Conservation (phyloP, 257 asterid species). For the Nicotiana noctiflora region DNA sequence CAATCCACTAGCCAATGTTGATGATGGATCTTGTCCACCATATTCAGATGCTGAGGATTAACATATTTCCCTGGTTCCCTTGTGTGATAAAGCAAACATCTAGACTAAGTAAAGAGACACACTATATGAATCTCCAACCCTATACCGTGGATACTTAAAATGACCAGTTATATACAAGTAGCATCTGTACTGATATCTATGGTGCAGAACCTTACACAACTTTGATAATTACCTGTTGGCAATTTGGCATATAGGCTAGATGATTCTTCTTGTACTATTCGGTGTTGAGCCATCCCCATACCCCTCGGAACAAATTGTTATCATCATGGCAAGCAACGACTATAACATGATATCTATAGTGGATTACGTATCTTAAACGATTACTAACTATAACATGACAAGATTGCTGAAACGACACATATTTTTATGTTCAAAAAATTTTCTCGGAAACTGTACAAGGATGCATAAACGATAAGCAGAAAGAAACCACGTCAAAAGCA, state of each 20-base stretch:
- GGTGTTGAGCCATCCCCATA: too few relatives aligned
- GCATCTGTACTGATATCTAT: background rate
- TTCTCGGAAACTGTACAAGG: too few relatives aligned
- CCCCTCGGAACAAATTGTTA: too few relatives aligned
- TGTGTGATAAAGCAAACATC: background rate
- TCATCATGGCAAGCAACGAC: too few relatives aligned
- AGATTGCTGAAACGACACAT: too few relatives aligned
- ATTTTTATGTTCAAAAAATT: too few relatives aligned
- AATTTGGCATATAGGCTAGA: background rate
- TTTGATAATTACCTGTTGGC: background rate
- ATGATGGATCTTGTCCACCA: conserved; percentile 87
- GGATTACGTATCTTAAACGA: too few relatives aligned
- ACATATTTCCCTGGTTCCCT: background rate
- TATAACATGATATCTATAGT: too few relatives aligned
- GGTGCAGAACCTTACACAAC: background rate
- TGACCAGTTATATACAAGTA: background rate
- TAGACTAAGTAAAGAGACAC: background rate
- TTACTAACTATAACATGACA: too few relatives aligned
- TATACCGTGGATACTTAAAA: background rate
- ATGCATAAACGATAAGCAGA: too few relatives aligned
- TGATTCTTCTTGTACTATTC: background rate
- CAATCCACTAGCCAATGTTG: conserved; percentile 70
- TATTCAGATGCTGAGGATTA: conserved; percentile 62
- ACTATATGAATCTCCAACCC: background rate
- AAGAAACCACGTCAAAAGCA: too few relatives aligned